Evolutionary conservation across 108 stramenopile species (phyloP), one percentile per base, ranked within the genome.

Genomic region (Mediolabrus comicus): DNA sequence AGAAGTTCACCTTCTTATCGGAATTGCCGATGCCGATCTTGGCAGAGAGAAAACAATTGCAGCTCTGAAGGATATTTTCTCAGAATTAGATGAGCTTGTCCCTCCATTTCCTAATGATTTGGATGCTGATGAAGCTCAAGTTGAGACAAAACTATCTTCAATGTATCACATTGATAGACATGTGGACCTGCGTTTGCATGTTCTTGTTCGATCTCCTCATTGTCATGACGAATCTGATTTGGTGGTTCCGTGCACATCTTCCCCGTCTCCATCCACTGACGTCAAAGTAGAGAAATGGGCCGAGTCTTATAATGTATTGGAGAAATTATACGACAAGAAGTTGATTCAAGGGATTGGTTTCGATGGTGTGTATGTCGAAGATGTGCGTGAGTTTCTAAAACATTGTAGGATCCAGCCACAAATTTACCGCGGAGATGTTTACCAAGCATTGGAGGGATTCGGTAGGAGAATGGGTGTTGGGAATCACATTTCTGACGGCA

Each of bases 61-160:
- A n/a, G 43, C 75, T 19, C 55, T 76, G 32, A 33, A 19, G 8
- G 54, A 76, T 53, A 54, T 69, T 19, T 29, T 62, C 30, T 46
- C 60, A 3, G 75, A 76, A 46, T 62, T 76, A 29, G 68, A 76
- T 59, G 75, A 68, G 16, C 55, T 76, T n/a, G 55, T 76, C 17
- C 75, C 75, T 54, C 49, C 67, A 69, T 69, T 65, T 34, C 62
- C 35, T 17, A 65, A 52, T 7, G 62, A 76, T 59, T 12, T 62
- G 22, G 41, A 65, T 4, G 53, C 53, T 46, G 62, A 61, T 49
- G 17, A 43, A 4, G 22, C 68, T 29, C 22, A 62, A 53, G 28
- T 52, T 32, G 24, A 54, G 35, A 27, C 41, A 17, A 3, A 51
- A 26, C 6, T 26, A 55, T 41, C 69, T 19, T 33, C 46, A 36